Evolutionary conservation across 345 rosid species (phyloP), one percentile per base, ranked within the genome.

Genomic region (Gossypium rotundifolium): DNA sequence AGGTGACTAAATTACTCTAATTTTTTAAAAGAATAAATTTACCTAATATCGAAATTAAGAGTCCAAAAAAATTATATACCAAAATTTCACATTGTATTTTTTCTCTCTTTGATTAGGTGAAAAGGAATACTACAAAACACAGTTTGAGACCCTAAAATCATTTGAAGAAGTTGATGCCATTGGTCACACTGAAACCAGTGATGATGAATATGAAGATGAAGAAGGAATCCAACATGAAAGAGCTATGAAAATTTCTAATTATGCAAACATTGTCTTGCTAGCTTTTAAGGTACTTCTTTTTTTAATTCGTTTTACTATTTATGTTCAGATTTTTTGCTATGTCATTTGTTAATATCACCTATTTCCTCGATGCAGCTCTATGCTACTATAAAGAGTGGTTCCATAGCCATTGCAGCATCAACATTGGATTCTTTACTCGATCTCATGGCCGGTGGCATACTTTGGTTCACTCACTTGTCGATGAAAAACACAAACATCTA

Each of bases 361-460:
- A 2, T 20, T 65, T 77, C 75, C 66, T 14, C 4, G 20, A 14
- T 40, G 68, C 86, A 94, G 97, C 78, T 89, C 11, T 94, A 85
- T 81, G 99, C 98, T 40, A 92, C 98, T 1, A 27, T 94, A 62
- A 87, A 67, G 87, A 92, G 93, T 83, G 99, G 94, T 83, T 94
- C 99, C 16, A 76, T 92, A 77, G 99, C 98, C 18, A 88, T 94
- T 79, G 98, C 98, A 61, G 98, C 98, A 27, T 94, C 98, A 0
- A 94, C 98, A 12, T 81, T 94, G 17, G 98, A 94, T 82, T 94
- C 98, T 62, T 82, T 94, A 65, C 97, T 94, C 14, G 98, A 92
- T 86, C 91, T 94, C 23, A 85, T 94, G 96, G 98, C 98, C 2
- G 98, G 98, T 22, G 97, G 95, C 59, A 92, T 92, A 71, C 97